phyloP scores from a whole-genome alignment of 495 filamentous ascomycete species.

The Trichoderma erinaceum region DNA sequence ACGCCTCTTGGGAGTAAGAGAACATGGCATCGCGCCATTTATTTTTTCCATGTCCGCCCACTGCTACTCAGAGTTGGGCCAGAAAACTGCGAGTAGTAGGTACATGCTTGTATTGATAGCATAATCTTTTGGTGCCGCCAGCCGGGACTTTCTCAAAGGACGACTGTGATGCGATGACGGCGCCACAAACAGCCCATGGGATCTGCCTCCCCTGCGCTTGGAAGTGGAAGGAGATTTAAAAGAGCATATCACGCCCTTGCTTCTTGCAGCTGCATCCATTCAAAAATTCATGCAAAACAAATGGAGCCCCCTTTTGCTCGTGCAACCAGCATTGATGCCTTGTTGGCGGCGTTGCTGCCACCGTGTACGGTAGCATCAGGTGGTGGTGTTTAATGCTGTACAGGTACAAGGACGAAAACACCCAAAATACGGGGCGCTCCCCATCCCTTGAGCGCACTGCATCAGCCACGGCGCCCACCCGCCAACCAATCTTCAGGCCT shows the following conservation, averaged over 20 bases:
- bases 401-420: no score
- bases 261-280: neutral
- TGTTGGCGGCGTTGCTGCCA: no score
- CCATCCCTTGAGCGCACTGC: neutral
- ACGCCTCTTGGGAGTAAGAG: neutral
- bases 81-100: neutral
- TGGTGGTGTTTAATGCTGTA: no score
- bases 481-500: slow-evolving; percentile 10
- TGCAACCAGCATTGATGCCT: no score
- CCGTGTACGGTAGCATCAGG: no score
- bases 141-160: neutral
- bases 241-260: no score
- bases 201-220: neutral
- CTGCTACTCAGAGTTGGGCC: no score
- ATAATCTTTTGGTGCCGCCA: neutral
- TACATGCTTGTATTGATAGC: neutral
- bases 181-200: neutral
- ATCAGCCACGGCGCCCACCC: neutral
- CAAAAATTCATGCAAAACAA: no score
- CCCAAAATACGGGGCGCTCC: no score
- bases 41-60: neutral
- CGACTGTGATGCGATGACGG: slow-evolving; percentile 1
- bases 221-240: neutral
- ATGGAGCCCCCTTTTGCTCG: no score
- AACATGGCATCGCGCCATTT: neutral